Base-by-base conservation (phyloP, 2,329 filamentous ascomycete genomes). In the Rutstroemia sp. region DNA sequence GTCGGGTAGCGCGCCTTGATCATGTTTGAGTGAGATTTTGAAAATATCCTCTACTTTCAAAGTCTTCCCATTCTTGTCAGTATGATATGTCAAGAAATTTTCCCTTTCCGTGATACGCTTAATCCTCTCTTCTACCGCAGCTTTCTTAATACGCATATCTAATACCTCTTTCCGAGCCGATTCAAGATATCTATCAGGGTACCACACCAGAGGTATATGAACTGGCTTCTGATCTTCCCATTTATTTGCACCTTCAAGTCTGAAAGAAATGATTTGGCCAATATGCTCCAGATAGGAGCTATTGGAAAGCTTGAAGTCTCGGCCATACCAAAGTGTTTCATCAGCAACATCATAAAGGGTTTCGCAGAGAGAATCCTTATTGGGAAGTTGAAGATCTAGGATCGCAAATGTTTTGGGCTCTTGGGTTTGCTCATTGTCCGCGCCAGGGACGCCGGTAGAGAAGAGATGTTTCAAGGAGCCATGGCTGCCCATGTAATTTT, bases 121-220 rank as follows among this genome's bases (percentile, higher is more conserved):
- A 6, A 67, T 48, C 14, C 62, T 69, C 62, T 61, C 71, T 57
- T 51, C 62, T 44, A 67, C 54, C 16, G 59, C 61, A 37, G 47
- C 34, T 56, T 69, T 68, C 48, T 61, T 53, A 34, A 62, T 44
- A 16, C 68, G 64, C 69, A 81, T 78, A 7, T 72, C 70, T 8
- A 73, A 59, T 14, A 78, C 76, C 52, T 77, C 74, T 10, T 76
- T 69, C 54, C 74, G 75, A 14, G 75, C 73, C 10, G 63, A 67
- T 48, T 71, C 69, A 51, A 79, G 66, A 57, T 82, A 83, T n/a
- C 73, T 75, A 65, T 82, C 79, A 1, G 78, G 75, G 61, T 80
- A 82, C 59, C 81, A 75, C 12, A 75, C 68, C 44, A 70, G 68
- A 5, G 80, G 80, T 37, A 83, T 75, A 3, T 80, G 76, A 44